A percentile compares a stretch with the other conserved stretches of the same genome.
Evolutionary conservation across 2,329 filamentous ascomycete genomes (phyloP).

Genomic region (Tolypocladium tropicale): DNA sequence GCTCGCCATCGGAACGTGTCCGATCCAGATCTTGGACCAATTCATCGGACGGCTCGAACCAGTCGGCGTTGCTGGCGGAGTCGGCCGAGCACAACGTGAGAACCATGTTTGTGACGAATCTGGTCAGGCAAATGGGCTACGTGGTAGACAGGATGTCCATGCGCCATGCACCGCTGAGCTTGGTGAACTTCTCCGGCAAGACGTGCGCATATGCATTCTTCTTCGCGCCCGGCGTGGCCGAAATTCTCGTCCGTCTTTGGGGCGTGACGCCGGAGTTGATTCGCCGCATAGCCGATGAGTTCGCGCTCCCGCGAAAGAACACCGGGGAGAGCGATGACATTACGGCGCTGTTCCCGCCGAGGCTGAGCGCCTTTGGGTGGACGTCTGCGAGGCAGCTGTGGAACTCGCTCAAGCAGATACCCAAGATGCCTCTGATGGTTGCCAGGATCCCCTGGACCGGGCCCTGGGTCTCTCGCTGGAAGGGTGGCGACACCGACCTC

Average conservation of each 20-base stretch:
- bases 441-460: conserved; percentile 75
- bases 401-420: conserved; percentile 52
- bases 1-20: conserved; percentile 35
- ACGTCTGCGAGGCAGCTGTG: conserved; percentile 38
- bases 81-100: conserved; percentile 83
- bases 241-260: conserved; percentile 77
- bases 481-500: conserved; percentile 75
- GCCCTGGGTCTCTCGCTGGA: conserved; percentile 78
- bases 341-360: conserved; percentile 57
- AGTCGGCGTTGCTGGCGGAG: conserved; percentile 40
- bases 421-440: conserved; percentile 55
- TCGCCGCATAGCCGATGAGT: conserved; percentile 60
- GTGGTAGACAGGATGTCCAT: conserved; percentile 85
- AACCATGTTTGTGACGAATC: conserved; percentile 74
- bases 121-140: conserved; percentile 73
- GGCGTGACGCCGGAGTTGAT: conserved; percentile 57
- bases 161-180: conserved; percentile 52
- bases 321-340: conserved; percentile 53
- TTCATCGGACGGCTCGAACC: conserved; percentile 54
- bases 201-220: conserved; percentile 89
- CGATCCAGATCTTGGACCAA: conserved; percentile 35
- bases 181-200: conserved; percentile 82
- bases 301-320: conserved; percentile 49
- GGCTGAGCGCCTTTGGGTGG: conserved; percentile 48
- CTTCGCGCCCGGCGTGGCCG: conserved; percentile 78